These are phyloP conservation scores for Camellia japonica DNA, from an alignment of 148 eudicot genomes.

Conservation along the genomic window DNA sequence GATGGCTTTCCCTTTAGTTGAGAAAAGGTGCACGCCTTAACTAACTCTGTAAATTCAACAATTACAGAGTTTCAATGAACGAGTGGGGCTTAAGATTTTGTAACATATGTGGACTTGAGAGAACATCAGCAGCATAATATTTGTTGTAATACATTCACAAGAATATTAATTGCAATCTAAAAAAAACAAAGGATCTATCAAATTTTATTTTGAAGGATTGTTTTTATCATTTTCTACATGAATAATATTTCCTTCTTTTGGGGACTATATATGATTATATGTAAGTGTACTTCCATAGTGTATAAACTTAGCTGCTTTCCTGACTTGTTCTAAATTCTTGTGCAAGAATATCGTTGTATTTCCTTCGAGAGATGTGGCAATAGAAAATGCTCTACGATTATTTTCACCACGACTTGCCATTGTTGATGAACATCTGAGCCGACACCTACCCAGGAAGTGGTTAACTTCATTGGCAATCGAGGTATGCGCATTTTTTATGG, in stretches of 20 bases:
- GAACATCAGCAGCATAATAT: neutral
- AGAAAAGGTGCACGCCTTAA: neutral
- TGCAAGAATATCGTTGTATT: conserved; percentile 78
- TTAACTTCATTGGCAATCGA: conserved; percentile 74
- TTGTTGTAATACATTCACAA: neutral
- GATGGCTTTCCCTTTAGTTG: neutral
- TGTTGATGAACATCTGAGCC: conserved; percentile 84
- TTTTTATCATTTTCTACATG: neutral
- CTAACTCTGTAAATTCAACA: neutral
- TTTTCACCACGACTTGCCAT: conserved; percentile 90
- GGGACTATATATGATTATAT: neutral
- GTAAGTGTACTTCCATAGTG: neutral
- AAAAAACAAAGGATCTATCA: neutral
- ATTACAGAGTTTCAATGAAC: neutral
- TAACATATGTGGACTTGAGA: neutral
- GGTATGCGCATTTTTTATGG: conserved; percentile 43
- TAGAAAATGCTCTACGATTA: conserved; percentile 79
- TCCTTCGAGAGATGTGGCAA: conserved; percentile 94
- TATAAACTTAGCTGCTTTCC: neutral
- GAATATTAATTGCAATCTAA: neutral
- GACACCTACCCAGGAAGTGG: conserved; percentile 83
- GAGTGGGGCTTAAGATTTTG: neutral
- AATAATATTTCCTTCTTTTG: neutral
- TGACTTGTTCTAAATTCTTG: conserved; percentile 24
- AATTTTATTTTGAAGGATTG: neutral